Base-by-base conservation (phyloP, 176 grass and related monocot genomes). In the Musa beccarii region DNA sequence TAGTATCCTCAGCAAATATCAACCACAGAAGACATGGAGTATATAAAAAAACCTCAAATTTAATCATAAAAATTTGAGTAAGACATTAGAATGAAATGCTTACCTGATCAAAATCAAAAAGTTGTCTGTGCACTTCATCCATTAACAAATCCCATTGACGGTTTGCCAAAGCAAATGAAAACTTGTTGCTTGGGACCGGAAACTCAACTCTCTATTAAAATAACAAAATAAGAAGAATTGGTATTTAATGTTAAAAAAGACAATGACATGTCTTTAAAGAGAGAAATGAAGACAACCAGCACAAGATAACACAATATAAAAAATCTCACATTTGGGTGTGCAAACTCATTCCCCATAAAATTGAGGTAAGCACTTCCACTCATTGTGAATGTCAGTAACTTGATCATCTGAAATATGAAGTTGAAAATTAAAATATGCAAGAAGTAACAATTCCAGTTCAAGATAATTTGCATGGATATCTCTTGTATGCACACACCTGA, bases 321-420 rank as follows among this genome's bases (percentile, higher is more conserved):
- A 69, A 61, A 66, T 52, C 80, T 89, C 69, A 96, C 92, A 63
- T 97, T 80, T 28, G 93, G 93, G 84, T 97, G 93, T 84, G 85
- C 93, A 82, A 90, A 97, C 79, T 97, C 93, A 93, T 97, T 97
- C 68, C 93, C 93, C 82, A 97, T 90, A 87, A 97, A 97, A 82
- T 90, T 97, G 28, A 97, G 85, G 81, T 90, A 93, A 67, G 86
- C 93, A 26, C 83, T 79, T 69, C 90, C 85, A 49, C 82, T 84
- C 13, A 90, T 97, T 53, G 93, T 82, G 80, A 97, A 97, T 64
- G 93, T 97, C 88, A 97, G 83, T 54, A 97, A 73, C 71, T 88
- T 97, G 51, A 97, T 97, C 63, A 93, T 86, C 92, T 96, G 85
- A 77, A 89, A 86, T 55, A 80, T 55, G 52, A 71, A 50, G 68